phyloP scores from a whole-genome alignment of 2,329 filamentous ascomycete genomes.

The Lachnellula subtilissima region DNA sequence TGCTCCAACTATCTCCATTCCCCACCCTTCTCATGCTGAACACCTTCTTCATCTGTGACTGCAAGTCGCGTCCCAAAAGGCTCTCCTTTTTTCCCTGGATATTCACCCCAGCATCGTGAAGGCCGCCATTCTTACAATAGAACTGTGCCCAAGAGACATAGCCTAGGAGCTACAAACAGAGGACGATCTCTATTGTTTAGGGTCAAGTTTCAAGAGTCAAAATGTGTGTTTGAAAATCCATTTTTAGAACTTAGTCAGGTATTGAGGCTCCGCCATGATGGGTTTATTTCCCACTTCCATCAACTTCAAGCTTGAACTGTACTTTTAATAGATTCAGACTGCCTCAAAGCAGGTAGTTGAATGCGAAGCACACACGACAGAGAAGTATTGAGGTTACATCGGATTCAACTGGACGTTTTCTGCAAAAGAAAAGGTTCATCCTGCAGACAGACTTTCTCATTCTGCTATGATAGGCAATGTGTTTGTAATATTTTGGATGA shows the following conservation, averaged over 20 bases:
- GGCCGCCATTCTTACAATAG: neutral
- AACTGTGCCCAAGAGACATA: neutral
- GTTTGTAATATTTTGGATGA: no score
- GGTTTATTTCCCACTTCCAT: neutral
- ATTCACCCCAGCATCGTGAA: neutral
- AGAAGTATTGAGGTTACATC: neutral
- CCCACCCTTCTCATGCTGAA: no score
- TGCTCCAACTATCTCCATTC: no score
- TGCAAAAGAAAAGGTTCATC: neutral
- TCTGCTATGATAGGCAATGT: no score
- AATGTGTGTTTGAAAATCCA: neutral
- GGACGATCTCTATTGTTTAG: neutral
- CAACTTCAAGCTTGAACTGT: neutral
- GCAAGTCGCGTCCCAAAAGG: no score
- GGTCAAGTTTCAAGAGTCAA: neutral
- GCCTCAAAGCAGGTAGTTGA: neutral
- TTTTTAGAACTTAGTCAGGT: neutral
- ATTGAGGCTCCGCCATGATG: neutral
- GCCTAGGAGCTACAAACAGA: neutral
- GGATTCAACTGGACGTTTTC: neutral
- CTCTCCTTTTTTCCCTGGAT: no score
- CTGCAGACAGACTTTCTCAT: neutral
- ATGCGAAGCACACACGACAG: neutral
- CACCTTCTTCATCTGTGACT: no score
- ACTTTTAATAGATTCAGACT: neutral